These are phyloP conservation scores for Trichoderma atrobrunneum DNA, from an alignment of 2,329 filamentous ascomycete genomes.

Conservation along the genomic window DNA sequence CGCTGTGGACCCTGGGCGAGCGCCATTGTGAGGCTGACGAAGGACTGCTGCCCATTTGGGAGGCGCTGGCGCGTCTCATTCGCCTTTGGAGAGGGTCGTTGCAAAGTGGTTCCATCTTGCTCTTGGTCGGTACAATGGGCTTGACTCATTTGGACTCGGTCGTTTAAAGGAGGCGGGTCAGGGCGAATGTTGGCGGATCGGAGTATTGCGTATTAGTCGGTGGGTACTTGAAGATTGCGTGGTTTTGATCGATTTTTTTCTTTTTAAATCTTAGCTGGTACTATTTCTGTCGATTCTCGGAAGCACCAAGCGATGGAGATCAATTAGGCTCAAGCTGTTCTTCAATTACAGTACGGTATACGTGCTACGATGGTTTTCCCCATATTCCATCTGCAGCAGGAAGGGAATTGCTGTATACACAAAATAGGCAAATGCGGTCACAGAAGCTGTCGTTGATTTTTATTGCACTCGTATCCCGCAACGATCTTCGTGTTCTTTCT, in stretches of 20 bases:
- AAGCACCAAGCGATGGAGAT: neutral
- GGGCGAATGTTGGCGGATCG: neutral
- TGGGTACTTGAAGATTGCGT: neutral
- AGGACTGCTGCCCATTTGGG: conserved; percentile 13
- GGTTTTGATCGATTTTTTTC: neutral
- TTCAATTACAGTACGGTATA: neutral
- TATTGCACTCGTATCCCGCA: neutral
- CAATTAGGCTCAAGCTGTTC: neutral
- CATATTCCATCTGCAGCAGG: neutral
- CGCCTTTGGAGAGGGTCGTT: conserved; percentile 5
- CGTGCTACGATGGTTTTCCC: neutral
- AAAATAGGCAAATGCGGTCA: neutral
- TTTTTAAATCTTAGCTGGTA: neutral
- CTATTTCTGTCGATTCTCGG: neutral
- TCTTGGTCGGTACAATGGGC: neutral
- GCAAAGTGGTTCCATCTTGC: neutral
- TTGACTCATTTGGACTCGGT: neutral
- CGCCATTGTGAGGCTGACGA: conserved; percentile 10
- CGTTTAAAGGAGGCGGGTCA: conserved; percentile 1
- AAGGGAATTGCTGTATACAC: neutral
- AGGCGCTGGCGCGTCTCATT: conserved; percentile 11
- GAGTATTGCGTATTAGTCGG: neutral
- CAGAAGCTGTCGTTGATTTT: neutral
- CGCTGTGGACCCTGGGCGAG: neutral
- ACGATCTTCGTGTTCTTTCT: neutral